Conservation (phyloP, 257 asterid species). For the Linaria vulgaris region DNA sequence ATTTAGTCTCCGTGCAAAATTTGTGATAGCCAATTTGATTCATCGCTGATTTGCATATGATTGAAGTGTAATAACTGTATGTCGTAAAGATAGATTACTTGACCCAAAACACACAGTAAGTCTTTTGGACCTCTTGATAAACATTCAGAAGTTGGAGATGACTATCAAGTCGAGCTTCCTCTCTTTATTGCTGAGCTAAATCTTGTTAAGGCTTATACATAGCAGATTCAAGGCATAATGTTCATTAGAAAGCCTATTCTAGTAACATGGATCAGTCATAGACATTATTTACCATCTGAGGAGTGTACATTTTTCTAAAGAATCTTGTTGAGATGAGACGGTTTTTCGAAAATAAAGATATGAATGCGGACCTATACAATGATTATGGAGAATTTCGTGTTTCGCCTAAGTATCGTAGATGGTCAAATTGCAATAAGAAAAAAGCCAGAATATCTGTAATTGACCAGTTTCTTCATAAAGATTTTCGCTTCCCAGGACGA, state of each 20-base stretch:
- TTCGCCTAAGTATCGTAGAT: too few species aligned
- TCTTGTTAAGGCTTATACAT: background rate
- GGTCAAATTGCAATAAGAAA: slow-evolving; percentile 57
- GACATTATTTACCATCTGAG: slow-evolving; percentile 19
- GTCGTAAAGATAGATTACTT: too few species aligned
- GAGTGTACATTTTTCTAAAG: slow-evolving; percentile 59
- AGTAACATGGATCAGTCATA: slow-evolving; percentile 26
- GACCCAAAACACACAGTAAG: too few species aligned
- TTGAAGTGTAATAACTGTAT: too few species aligned
- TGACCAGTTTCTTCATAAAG: too few species aligned
- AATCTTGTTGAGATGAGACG: slow-evolving; percentile 50
- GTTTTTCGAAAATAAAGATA: slow-evolving; percentile 49
- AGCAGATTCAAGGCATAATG: slow-evolving; percentile 15
- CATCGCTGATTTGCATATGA: too few species aligned
- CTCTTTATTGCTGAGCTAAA: slow-evolving; percentile 11
- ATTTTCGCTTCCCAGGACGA: too few species aligned
- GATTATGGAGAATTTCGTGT: too few species aligned
- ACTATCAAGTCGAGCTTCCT: slow-evolving; percentile 62
- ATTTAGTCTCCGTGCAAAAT: too few species aligned
- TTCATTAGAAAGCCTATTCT: slow-evolving; percentile 44
- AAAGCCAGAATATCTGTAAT: too few species aligned
- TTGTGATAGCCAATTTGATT: too few species aligned
- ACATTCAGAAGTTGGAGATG: slow-evolving; percentile 58
- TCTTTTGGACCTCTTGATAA: slow-evolving; percentile 43
- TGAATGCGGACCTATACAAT: slow-evolving; percentile 48